Evolutionary conservation across 2,329 filamentous ascomycete genomes (phyloP), one percentile per base, ranked within the genome.

Genomic region (Ascochyta pisi): DNA sequence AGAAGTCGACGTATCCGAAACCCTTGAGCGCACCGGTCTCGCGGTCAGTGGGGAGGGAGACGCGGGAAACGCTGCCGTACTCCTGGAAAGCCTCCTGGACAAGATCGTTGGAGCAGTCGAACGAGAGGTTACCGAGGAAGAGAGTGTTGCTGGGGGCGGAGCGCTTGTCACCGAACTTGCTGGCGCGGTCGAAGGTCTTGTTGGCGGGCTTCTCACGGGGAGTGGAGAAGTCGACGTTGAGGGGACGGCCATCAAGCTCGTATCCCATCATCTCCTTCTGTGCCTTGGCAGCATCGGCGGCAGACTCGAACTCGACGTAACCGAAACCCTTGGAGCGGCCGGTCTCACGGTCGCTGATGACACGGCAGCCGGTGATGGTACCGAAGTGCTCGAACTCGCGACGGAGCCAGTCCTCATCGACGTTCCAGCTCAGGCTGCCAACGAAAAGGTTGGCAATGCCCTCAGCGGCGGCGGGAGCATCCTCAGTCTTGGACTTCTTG

Each of bases 241-340:
- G 80, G 62, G 81, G 76, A 69, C 91, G 91, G 60, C 87, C 87
- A 67, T 93, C 90, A 46, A 96, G 79, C 70, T 92, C 87, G 62
- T 84, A 77, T 64, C 86, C 89, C 70, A 91, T 85, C 87, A 90
- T 92, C 70, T 84, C 86, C 68, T 88, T 86, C 65, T 89, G 84
- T 52, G 91, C 91, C 74, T 87, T 88, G 68, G 84, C 84, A 53
- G 89, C 90, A 73, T 86, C 83, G 57, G 85, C 87, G 58, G 83
- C 78, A 65, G 82, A 85, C 73, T 83, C 82, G 78, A 93, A 96
- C 82, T 96, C 92, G 69, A 96, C 90, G 75, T 96, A 97, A 59
- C 93, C 93, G 77, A 96, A 96, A 64, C 91, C 93, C 80, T 92
- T 92, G 78, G 92, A 94, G 73, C 91, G 89, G 70, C 91, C 90